Evolutionary conservation across 1,139 yeast genomes (phyloP).

Genomic region (Hansenula sp.): DNA sequence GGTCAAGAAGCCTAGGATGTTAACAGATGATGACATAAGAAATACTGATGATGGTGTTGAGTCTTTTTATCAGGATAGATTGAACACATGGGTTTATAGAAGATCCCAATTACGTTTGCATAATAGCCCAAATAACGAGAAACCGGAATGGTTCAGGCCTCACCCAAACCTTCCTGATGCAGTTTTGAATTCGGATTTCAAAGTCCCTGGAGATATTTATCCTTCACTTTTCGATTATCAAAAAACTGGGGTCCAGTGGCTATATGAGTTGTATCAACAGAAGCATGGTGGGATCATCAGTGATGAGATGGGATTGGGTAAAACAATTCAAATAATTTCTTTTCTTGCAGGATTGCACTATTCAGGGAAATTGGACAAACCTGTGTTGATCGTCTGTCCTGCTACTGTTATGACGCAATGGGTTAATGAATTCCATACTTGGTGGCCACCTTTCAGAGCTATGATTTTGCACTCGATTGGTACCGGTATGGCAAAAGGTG

Average conservation of each 20-base stretch:
- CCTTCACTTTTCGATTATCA: constrained; percentile 89
- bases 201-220: constrained; percentile 87
- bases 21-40: constrained; percentile 30
- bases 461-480: constrained; percentile 91
- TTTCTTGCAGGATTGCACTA: constrained; percentile 89
- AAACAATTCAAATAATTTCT: constrained; percentile 87
- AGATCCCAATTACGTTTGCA: constrained; percentile 32
- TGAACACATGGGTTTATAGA: constrained; percentile 53
- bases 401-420: constrained; percentile 96
- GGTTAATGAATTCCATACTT: constrained; percentile 91
- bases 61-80: constrained; percentile 49
- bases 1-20: constrained; percentile 17
- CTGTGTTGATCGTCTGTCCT: constrained; percentile 87
- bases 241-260: constrained; percentile 84
- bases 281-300: constrained; percentile 93
- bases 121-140: constrained; percentile 22
- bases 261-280: constrained; percentile 78
- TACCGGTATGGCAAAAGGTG: constrained; percentile 63
- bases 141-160: constrained; percentile 56
- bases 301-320: constrained; percentile 98
- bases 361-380: constrained; percentile 69
- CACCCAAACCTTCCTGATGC: constrained; percentile 83
- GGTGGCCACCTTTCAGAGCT: constrained; percentile 97
- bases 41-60: constrained; percentile 83
- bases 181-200: constrained; percentile 60